These are phyloP conservation scores for Leucocoprinus gongylophorus DNA, from an alignment of 1,284 basidiomycete genomes.

Conservation along the genomic window DNA sequence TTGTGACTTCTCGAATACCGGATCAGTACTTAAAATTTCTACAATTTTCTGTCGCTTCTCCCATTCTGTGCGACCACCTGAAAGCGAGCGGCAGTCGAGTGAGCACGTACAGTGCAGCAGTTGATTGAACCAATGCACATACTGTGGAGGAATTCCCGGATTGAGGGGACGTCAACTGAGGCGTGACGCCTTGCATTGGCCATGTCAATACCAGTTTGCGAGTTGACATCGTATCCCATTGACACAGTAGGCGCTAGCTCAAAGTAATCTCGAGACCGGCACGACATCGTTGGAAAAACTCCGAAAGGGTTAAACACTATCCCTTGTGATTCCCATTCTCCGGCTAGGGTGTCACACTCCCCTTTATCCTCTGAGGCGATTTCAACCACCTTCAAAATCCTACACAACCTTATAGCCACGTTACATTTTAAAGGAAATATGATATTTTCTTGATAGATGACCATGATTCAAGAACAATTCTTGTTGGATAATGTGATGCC, in stretches of 20 bases:
- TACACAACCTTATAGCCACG: too few relatives aligned
- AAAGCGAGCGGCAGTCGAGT: background rate
- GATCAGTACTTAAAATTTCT: slow-evolving; percentile 46
- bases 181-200: slow-evolving; percentile 35
- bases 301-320: too few relatives aligned
- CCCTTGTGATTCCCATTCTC: too few relatives aligned
- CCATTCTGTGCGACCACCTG: slow-evolving; percentile 47
- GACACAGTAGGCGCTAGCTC: slow-evolving; percentile 3
- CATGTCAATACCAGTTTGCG: slow-evolving; percentile 49
- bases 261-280: background rate
- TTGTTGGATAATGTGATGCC: too few relatives aligned
- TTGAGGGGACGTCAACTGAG: slow-evolving; percentile 33
- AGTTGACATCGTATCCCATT: slow-evolving; percentile 28
- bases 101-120: background rate
- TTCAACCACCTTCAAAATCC: too few relatives aligned
- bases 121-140: slow-evolving; percentile 17
- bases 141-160: slow-evolving; percentile 49
- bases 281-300: too few relatives aligned
- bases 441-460: too few relatives aligned
- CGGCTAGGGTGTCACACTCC: too few relatives aligned
- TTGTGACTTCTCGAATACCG: slow-evolving; percentile 56
- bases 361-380: too few relatives aligned
- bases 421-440: too few relatives aligned
- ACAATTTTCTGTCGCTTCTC: slow-evolving; percentile 41
- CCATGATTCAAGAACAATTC: too few relatives aligned